Evolutionary conservation across 192 early-diverging fungal species (phyloP).

Genomic region (Endogone sp.): DNA sequence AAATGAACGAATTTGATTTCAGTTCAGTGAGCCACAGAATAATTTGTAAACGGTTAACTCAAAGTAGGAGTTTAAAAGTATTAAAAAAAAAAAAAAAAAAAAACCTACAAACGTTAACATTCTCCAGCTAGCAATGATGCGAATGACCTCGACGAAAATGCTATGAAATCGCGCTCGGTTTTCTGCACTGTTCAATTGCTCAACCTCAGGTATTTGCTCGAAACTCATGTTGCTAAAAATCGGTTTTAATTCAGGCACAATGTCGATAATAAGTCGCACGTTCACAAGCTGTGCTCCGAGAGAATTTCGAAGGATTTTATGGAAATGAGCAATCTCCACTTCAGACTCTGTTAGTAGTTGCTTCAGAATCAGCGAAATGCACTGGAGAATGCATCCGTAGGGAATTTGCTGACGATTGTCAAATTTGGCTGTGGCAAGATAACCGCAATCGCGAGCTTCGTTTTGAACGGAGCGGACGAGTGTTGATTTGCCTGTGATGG

Average conservation of each 20-base stretch:
- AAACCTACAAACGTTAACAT: slow-evolving; percentile 26
- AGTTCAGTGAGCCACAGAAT: slow-evolving; percentile 1
- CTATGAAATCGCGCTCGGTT: slow-evolving; percentile 18
- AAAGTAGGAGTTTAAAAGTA: no score
- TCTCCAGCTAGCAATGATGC: slow-evolving; percentile 18
- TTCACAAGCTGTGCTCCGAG: slow-evolving; percentile 17
- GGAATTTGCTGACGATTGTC: slow-evolving; percentile 23
- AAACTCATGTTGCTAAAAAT: slow-evolving; percentile 7
- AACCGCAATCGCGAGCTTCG: slow-evolving; percentile 23
- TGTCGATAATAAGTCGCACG: slow-evolving; percentile 12
- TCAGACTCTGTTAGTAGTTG: slow-evolving; percentile 28
- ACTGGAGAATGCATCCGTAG: slow-evolving; percentile 23
- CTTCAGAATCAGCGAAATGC: slow-evolving; percentile 23
- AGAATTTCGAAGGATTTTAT: slow-evolving; percentile 11
- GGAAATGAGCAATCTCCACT: slow-evolving; percentile 13
- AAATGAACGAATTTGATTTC: neutral
- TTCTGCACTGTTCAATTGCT: slow-evolving; percentile 14
- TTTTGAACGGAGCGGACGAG: slow-evolving; percentile 17
- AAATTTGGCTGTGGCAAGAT: slow-evolving; percentile 25
- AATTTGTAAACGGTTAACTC: no score
- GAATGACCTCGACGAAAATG: slow-evolving; percentile 23
- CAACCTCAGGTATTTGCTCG: neutral
- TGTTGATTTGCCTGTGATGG: neutral
- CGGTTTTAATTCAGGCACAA: slow-evolving; percentile 23
- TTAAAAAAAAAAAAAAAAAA: neutral